These are phyloP conservation scores for Agrostemma githago DNA, from an alignment of 148 eudicot species.

Conservation along the genomic window DNA sequence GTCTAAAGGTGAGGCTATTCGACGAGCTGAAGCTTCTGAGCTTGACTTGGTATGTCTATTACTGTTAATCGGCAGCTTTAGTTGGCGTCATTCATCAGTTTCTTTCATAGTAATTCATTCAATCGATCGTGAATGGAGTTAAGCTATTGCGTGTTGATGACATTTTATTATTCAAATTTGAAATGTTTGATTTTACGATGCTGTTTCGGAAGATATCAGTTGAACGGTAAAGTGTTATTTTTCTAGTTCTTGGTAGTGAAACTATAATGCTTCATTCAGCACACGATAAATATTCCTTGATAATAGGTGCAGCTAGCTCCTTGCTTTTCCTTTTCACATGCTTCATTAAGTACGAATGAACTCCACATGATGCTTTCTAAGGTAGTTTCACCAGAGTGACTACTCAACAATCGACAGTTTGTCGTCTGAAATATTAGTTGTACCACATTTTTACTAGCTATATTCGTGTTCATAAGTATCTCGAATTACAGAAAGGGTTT, in stretches of 20 bases:
- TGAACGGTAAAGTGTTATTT: neutral
- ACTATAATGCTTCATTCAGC: neutral
- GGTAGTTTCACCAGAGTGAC: neutral
- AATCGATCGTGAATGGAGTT: neutral
- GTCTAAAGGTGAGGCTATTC: conserved; percentile 59
- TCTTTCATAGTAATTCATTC: neutral
- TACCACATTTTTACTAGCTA: neutral
- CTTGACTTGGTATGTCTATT: conserved; percentile 66
- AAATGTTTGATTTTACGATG: neutral
- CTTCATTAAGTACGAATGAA: neutral
- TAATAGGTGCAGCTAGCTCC: neutral
- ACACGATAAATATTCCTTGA: neutral
- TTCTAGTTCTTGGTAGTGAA: neutral
- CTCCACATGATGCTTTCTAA: neutral
- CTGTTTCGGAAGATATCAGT: neutral
- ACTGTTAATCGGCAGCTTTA: neutral
- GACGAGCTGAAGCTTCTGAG: conserved; percentile 64
- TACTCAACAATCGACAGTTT: neutral
- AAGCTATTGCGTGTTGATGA: neutral
- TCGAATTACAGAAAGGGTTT: neutral
- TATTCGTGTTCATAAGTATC: neutral
- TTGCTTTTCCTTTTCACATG: neutral
- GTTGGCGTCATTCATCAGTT: neutral
- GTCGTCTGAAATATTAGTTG: neutral
- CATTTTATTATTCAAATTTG: neutral